Conservation (phyloP, 2,329 filamentous ascomycete genomes). For the Amauroascus niger region DNA sequence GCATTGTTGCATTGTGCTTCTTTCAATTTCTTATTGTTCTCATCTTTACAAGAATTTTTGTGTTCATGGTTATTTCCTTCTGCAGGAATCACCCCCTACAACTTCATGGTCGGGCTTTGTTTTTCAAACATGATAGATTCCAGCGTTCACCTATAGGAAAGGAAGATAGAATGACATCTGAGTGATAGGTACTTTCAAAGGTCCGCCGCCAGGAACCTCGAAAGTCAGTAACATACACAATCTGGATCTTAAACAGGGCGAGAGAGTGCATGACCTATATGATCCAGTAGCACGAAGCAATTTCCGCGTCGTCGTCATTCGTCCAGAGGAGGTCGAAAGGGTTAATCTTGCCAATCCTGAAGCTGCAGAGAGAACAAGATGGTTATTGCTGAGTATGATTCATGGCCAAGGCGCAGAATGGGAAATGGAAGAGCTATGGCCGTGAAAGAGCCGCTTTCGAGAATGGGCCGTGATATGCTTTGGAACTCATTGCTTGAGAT, state of each 20-base stretch:
- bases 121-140: no score
- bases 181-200: slow-evolving; percentile 54
- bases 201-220: slow-evolving; percentile 57
- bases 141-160: neutral
- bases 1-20: neutral
- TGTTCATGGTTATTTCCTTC: neutral
- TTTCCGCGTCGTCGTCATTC: slow-evolving; percentile 81
- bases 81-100: neutral
- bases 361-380: slow-evolving; percentile 55
- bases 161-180: neutral
- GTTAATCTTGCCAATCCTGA: slow-evolving; percentile 61
- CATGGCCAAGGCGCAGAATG: slow-evolving; percentile 42
- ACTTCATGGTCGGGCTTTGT: no score
- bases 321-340: slow-evolving; percentile 66
- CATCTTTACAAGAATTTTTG: neutral
- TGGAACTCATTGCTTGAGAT: neutral
- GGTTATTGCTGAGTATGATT: slow-evolving; percentile 47
- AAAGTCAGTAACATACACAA: slow-evolving; percentile 37
- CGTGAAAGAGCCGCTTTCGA: slow-evolving; percentile 26
- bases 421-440: slow-evolving; percentile 62
- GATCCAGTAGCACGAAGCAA: slow-evolving; percentile 61
- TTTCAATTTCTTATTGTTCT: neutral
- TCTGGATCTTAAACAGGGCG: slow-evolving; percentile 42
- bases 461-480: no score
- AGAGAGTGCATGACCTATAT: slow-evolving; percentile 60